A percentile compares a stretch with the other conserved stretches of the same genome.
Conservation (phyloP, 495 filamentous ascomycete species). For the Aspergillus panamensis region DNA sequence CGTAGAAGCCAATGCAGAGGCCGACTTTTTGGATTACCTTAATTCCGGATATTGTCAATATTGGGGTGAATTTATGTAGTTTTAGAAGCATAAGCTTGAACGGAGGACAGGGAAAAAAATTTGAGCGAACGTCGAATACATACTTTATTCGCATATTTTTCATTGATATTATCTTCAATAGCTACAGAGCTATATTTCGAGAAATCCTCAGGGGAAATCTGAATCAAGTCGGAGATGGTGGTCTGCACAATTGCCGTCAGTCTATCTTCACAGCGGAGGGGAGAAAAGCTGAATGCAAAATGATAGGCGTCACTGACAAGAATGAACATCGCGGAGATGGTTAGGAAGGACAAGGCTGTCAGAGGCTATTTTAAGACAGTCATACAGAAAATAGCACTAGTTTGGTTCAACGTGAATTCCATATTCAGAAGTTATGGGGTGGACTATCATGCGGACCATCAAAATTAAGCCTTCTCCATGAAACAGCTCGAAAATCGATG, state of each 20-base stretch:
- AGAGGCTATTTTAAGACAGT: slow-evolving; percentile 10
- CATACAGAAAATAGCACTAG: slow-evolving; percentile 1
- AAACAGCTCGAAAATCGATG: not conserved
- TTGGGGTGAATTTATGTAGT: not conserved
- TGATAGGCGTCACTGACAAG: slow-evolving; percentile 31
- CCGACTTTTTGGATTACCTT: slow-evolving; percentile 76
- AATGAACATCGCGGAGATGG: slow-evolving; percentile 51
- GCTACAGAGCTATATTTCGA: slow-evolving; percentile 69
- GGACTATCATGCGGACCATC: slow-evolving; percentile 3
- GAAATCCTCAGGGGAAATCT: slow-evolving; percentile 85
- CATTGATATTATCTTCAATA: slow-evolving; percentile 91
- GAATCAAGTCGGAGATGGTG: slow-evolving; percentile 83
- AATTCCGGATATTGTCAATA: not conserved
- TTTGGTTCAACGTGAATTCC: slow-evolving; percentile 10
- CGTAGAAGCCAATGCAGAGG: slow-evolving; percentile 87
- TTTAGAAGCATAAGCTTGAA: not conserved
- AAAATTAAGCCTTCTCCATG: slow-evolving; percentile 15
- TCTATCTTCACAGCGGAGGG: not conserved
- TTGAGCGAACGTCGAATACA: slow-evolving; percentile 6
- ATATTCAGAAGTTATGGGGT: slow-evolving; percentile 20
- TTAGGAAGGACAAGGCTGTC: not conserved
- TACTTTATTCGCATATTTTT: slow-evolving; percentile 92
- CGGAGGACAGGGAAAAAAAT: not conserved
- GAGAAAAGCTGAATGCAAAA: not conserved
- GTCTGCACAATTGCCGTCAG: slow-evolving; percentile 40